These are phyloP conservation scores for Pseudocercospora musae DNA, from an alignment of 2,329 filamentous ascomycete species.

Conservation along the genomic window DNA sequence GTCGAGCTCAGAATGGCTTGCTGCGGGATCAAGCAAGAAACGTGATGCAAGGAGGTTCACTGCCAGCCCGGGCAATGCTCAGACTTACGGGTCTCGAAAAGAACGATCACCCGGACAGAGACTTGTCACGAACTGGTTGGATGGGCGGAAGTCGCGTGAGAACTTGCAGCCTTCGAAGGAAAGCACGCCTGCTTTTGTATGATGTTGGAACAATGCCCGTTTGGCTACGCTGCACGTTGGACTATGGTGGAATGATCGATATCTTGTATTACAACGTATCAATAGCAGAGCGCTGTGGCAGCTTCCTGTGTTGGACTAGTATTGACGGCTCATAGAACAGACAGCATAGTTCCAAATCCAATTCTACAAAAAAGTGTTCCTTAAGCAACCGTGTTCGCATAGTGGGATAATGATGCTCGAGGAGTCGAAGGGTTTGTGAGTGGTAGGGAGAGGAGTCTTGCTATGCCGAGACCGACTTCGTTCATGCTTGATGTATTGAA, in stretches of 20 bases:
- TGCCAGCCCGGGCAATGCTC: background rate
- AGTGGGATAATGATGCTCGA: no score
- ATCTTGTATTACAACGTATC: background rate
- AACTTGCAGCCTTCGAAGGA: constrained; percentile 9
- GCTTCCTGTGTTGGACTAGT: background rate
- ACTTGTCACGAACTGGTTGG: constrained; percentile 31
- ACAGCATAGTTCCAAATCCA: background rate
- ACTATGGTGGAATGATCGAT: background rate
- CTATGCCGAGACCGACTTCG: no score
- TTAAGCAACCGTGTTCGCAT: background rate
- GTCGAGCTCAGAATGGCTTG: constrained; percentile 34
- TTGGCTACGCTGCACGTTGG: constrained; percentile 3
- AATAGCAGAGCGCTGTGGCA: background rate
- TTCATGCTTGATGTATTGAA: no score
- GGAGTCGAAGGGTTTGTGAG: no score
- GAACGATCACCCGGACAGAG: constrained; percentile 27
- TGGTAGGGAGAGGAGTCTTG: no score
- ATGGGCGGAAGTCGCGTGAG: constrained; percentile 25
- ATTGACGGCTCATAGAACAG: background rate
- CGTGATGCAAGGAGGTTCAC: background rate
- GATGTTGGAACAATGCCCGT: constrained; percentile 5
- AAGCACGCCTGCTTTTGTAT: constrained; percentile 26
- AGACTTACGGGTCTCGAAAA: background rate
- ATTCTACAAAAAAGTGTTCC: background rate
- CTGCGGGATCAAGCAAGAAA: constrained; percentile 19